phyloP scores from a whole-genome alignment of 345 rosid species.

The rapeseed (Brassica napus) region Da-Ae NC_063451.1:36296501-36297000 shows the following conservation, averaged over 20 bases:
- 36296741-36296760: constrained; percentile 49
- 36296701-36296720: constrained; percentile 59
- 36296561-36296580: constrained; percentile 13
- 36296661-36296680: constrained; percentile 2
- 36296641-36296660: not conserved
- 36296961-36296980: too few species aligned
- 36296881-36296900: too few species aligned
- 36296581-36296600: not conserved
- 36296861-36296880: too few species aligned
- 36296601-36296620: not conserved
- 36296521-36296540: not conserved
- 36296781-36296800: too few species aligned
- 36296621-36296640: constrained; percentile 27
- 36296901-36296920: too few species aligned
- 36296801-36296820: too few species aligned
- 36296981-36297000: constrained; percentile 45
- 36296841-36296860: too few species aligned
- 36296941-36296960: too few species aligned
- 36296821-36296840: too few species aligned
- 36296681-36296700: constrained; percentile 44
- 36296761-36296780: constrained; percentile 7
- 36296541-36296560: not conserved
- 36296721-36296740: constrained; percentile 57
- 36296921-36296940: too few species aligned
- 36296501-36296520: not conserved